Base-by-base conservation (phyloP, 2,329 filamentous ascomycete genomes). In the Dactylella cylindrospora region DNA sequence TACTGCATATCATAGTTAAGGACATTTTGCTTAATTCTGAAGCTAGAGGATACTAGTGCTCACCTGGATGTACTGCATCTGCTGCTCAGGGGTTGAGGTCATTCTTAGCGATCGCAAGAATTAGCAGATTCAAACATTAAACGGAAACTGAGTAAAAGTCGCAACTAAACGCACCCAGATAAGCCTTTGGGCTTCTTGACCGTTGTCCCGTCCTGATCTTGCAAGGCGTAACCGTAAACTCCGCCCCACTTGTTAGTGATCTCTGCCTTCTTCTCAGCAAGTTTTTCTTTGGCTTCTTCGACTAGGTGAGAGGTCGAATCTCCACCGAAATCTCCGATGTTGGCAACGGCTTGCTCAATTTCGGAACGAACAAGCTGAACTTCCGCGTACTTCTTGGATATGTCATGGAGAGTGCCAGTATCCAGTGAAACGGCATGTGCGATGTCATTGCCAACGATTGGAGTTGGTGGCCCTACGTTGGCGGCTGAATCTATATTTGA, bases 1-100 rank as follows among this genome's bases (percentile, higher is more conserved):
- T 64, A 64, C 52, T 64, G 28, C 9, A 32, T 31, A 29, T 5
- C 8, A 15, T 20, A 52, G 12, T 31, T 15, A 51, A 15, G 7
- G 25, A n/a, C 5, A 6, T 3, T 12, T 31, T 17, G 3, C 31
- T 36, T 1, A 3, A 23, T 32, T 22, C 23, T 12, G 22, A 3
- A 26, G 7, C 22, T 12, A 20, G 10, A 19, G 12, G 12, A 38
- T 28, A 5, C 4, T 8, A 4, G 12, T 12, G 10, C 35, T 39
- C 25, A 62, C 57, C 38, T 50, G 38, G 25, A 62, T 62, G 35
- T 62, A 62, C 26, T 62, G 57, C 49, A 62, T 54, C 44, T 62
- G 57, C 33, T 62, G 57, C 43, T 62, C 57, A 19, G 43, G 49
- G 10, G 57, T 62, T 12, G 41, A 41, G 2, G 49, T 44, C 10